Base-by-base conservation (phyloP, 1,139 yeast species). In the Lodderomyces margitis region DNA sequence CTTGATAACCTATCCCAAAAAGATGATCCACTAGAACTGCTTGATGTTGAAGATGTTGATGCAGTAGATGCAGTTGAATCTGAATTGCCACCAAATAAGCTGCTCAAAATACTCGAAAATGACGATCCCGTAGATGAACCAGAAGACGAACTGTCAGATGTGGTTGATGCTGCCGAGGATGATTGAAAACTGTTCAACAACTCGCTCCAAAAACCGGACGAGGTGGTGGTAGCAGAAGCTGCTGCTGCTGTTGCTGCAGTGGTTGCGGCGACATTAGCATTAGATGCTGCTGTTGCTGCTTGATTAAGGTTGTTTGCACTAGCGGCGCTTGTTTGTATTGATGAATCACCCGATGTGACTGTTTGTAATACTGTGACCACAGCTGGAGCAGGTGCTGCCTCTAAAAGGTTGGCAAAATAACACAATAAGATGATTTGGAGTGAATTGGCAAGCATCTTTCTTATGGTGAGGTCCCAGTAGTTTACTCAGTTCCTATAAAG, bases 351-450 rank as follows among this genome's bases (percentile, higher is more conserved):
- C n/a, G 45, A 35, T 14, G 64, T 58, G n/a, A 54, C 54, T 10
- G 66, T 60, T 43, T 61, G 53, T 46, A 48, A 55, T 5, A 60
- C 49, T 6, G 68, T 62, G 16, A 58, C 54, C 17, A 62, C 45
- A 7, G 57, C 57, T 2, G 70, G 68, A 10, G 63, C 64, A 24
- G 65, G 63, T 10, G 60, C 59, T n/a, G 55, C 58, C 6, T 31
- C 44, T 11, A 46, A 54, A 24, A 39, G 17, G 15, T 31, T 33
- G 19, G 25, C 25, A 9, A 41, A 37, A 32, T 36, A 30, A 27
- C 28, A 41, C 39, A 40, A 40, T 44, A 46, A 39, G 20, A 34
- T 12, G 15, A 28, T 14, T 28, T 28, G 32, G 10, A 28, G 32
- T 19, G 15, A 19, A 6, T 15, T 27, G 28, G 38, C 35, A 19